Evolutionary conservation across 352 stramenopile species (phyloP).

Genomic region (Pythium myriotylum): DNA sequence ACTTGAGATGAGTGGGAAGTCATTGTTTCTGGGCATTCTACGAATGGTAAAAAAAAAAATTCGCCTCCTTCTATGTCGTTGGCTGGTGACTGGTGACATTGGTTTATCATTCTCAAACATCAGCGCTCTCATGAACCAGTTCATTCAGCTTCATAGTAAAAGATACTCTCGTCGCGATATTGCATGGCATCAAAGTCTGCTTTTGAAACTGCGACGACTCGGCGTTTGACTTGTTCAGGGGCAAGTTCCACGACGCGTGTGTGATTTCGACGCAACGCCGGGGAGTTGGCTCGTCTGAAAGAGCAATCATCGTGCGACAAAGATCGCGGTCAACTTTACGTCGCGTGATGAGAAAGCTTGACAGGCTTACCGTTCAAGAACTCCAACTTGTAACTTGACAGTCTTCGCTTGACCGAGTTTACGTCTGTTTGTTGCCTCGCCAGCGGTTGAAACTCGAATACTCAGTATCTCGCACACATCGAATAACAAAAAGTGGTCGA

Average conservation of each 20-base stretch:
- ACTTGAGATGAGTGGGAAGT: no score
- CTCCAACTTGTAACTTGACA: slow-evolving; percentile 60
- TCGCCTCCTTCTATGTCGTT: no score
- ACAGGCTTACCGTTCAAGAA: slow-evolving; percentile 54
- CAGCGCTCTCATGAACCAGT: no score
- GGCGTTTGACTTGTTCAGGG: slow-evolving; percentile 62
- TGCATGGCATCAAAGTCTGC: slow-evolving; percentile 54
- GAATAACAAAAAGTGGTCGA: slow-evolving; percentile 78
- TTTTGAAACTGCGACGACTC: slow-evolving; percentile 72
- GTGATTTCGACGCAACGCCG: slow-evolving; percentile 42
- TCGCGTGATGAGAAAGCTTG: no score
- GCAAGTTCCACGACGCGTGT: slow-evolving; percentile 52
- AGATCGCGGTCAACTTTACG: no score
- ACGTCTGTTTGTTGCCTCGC: slow-evolving; percentile 6
- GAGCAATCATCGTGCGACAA: not conserved
- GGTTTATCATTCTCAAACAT: no score
- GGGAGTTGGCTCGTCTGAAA: slow-evolving; percentile 60
- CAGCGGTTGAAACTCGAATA: slow-evolving; percentile 33
- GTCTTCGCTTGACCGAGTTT: not conserved
- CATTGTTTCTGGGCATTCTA: no score
- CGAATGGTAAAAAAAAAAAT: no score
- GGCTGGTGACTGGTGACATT: no score
- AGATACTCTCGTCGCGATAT: slow-evolving; percentile 80
- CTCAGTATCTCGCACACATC: slow-evolving; percentile 83
- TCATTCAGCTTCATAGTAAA: slow-evolving; percentile 59